Base-by-base conservation (phyloP, 1,139 yeast species). In the Scheffersomyces cryptocercus region DNA sequence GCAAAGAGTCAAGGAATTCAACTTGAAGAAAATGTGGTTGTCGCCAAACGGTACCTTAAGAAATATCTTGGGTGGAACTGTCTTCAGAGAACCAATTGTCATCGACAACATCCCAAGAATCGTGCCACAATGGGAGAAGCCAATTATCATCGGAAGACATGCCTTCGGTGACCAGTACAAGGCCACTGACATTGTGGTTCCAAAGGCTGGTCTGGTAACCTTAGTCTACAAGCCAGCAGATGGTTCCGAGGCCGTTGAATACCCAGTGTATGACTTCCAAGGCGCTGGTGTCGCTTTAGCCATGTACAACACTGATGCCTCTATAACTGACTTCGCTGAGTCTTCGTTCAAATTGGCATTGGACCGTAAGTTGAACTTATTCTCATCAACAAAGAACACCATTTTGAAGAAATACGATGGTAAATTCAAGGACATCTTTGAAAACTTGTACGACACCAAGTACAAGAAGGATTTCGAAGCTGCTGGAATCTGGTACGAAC, bases 11-110 rank as follows among this genome's bases (percentile, higher is more conserved):
- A 73, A 82, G 58, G 95, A 86, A 61, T 86, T 85, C 60, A 72
- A 76, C 41, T 73, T 86, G 64, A 84, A 84, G 64, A 82, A 86
- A 63, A 86, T 86, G 95, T 86, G 93, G 93, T 76, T 82, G 48
- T 85, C 91, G 13, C 95, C 95, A 54, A 86, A 86, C 62, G 95
- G 95, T 52, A 86, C 95, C 31, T 84, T 86, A 58, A 78, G 95
- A 73, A 86, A 86, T 65, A 84, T 86, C 48, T 68, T 86, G 46
- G 88, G 88, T 36, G 95, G 95, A 53, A 86, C 95, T 36, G 95
- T 86, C 39, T 86, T 86, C 70, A 78, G 95, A 68, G 95, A 86
- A 66, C 88, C 90, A 43, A 86, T 86, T 59, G 85, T 86, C 45
- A 85, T 86, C 54, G 85, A 85, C 49, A 76, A 85, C 56, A 81